Evolutionary conservation across 1,139 yeast species (phyloP).

Genomic region (Taphrina wiesneri): DNA sequence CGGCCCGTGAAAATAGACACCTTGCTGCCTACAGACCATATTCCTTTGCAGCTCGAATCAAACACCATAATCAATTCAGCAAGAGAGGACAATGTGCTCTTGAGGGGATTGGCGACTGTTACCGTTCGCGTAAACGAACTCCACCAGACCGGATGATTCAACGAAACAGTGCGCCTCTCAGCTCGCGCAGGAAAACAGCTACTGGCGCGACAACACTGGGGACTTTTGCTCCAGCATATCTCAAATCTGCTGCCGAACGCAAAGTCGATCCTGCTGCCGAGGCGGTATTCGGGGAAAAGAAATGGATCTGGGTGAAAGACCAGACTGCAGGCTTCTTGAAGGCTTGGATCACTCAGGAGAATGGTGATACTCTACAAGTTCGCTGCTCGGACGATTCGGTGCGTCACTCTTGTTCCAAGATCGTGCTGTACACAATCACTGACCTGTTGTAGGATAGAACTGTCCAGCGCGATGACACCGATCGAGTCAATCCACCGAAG

Average conservation of each 20-base stretch:
- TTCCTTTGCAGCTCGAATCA: too few species aligned
- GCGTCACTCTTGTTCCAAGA: not conserved
- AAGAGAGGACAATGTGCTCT: too few species aligned
- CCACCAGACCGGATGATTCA: not conserved
- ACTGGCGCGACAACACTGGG: not conserved
- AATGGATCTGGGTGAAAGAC: slow-evolving; percentile 85
- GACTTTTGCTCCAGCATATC: slow-evolving; percentile 27
- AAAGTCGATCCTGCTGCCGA: slow-evolving; percentile 44
- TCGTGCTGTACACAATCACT: not conserved
- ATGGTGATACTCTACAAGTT: slow-evolving; percentile 56
- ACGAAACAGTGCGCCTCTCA: slow-evolving; percentile 1
- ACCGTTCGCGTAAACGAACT: not conserved
- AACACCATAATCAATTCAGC: too few species aligned
- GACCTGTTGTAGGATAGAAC: slow-evolving; percentile 45
- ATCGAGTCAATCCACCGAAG: slow-evolving; percentile 78
- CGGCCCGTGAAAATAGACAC: too few species aligned
- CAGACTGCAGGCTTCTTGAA: slow-evolving; percentile 62
- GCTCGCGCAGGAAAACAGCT: not conserved
- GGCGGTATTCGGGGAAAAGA: slow-evolving; percentile 57
- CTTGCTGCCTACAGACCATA: too few species aligned
- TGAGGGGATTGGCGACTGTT: too few species aligned
- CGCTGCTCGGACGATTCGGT: slow-evolving; percentile 54
- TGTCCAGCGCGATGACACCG: slow-evolving; percentile 54
- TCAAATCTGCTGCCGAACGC: slow-evolving; percentile 9
- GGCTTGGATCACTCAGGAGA: slow-evolving; percentile 64